These are phyloP conservation scores for Vanilla planifolia DNA, from an alignment of 106 monocot species.

Conservation along the genomic window DNA sequence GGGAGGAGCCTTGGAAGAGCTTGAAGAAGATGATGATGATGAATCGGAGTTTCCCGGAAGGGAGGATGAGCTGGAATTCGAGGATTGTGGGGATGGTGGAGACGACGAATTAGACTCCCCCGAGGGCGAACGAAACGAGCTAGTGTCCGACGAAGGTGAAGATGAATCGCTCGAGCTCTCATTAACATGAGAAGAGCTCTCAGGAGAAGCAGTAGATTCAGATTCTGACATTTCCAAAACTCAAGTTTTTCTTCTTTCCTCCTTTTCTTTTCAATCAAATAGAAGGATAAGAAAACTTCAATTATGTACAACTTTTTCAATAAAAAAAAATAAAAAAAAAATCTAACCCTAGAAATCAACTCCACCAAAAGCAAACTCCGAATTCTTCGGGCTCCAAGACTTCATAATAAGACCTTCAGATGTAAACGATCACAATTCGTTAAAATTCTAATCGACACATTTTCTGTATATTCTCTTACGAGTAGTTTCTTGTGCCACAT, in stretches of 20 bases:
- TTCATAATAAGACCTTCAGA: no score
- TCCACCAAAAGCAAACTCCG: neutral
- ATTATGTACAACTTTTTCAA: no score
- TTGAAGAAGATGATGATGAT: neutral
- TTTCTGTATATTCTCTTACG: no score
- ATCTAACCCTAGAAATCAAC: neutral
- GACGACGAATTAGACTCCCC: neutral
- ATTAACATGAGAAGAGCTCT: no score
- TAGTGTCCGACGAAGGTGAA: no score
- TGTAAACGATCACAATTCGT: no score
- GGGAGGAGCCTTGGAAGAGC: neutral
- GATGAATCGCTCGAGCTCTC: no score
- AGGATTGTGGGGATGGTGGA: neutral
- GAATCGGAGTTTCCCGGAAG: no score
- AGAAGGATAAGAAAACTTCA: neutral
- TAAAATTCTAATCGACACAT: no score
- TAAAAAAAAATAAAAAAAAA: neutral
- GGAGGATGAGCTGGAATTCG: neutral
- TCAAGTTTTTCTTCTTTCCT: neutral
- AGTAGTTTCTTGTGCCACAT: no score
- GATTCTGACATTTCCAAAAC: constrained; percentile 1
- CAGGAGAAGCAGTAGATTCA: constrained; percentile 4
- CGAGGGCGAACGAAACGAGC: no score
- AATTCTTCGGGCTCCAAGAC: no score
- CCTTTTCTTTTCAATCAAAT: neutral